These are phyloP conservation scores for Leccinum subtestaceum DNA, from an alignment of 768 basidiomycete genomes.

Conservation along the genomic window DNA sequence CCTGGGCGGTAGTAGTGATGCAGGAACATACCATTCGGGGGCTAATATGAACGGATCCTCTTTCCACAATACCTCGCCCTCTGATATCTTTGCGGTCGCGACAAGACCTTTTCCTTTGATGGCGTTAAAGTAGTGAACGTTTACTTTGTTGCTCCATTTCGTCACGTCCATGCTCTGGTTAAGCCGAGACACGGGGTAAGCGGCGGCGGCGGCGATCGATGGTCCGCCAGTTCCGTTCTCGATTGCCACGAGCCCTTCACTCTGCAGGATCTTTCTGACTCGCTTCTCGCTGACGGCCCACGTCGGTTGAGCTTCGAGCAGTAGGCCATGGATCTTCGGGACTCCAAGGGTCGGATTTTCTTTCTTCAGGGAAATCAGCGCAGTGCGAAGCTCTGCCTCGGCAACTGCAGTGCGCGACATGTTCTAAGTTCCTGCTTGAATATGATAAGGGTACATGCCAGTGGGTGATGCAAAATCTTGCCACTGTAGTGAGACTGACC, in stretches of 20 bases:
- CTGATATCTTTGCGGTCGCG: constrained; percentile 60
- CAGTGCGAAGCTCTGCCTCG: constrained; percentile 61
- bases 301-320: constrained; percentile 56
- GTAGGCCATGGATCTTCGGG: constrained; percentile 61
- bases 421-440: background rate
- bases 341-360: constrained; percentile 67
- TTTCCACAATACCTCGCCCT: constrained; percentile 79
- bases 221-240: constrained; percentile 4
- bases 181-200: constrained; percentile 61
- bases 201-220: constrained; percentile 10
- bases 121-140: constrained; percentile 64
- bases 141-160: constrained; percentile 61
- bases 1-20: background rate
- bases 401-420: constrained; percentile 19
- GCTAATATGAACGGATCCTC: constrained; percentile 80
- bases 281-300: constrained; percentile 88
- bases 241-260: constrained; percentile 46
- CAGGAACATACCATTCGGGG: constrained; percentile 64
- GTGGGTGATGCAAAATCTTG: background rate
- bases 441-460: background rate
- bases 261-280: constrained; percentile 66
- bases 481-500: background rate
- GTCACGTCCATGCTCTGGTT: constrained; percentile 60
- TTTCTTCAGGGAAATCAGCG: constrained; percentile 52
- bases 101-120: constrained; percentile 83